phyloP scores from a whole-genome alignment of 129 eudicot species.

The Deinandra increscens region DNA sequence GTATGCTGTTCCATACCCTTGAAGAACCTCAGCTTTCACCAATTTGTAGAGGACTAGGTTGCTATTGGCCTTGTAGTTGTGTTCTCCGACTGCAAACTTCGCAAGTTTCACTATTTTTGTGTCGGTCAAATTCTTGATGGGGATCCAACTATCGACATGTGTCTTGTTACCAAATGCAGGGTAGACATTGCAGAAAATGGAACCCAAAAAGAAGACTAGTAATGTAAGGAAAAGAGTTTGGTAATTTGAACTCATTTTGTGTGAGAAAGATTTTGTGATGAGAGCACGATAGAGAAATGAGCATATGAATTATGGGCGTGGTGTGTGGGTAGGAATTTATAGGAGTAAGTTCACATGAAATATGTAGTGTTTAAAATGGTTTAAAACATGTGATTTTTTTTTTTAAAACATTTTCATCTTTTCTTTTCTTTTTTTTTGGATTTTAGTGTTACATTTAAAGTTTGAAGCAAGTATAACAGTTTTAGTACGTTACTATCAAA shows the following conservation, averaged over 20 bases:
- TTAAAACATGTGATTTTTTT: not conserved
- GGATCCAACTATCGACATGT: not conserved
- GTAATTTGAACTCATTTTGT: conserved; percentile 16
- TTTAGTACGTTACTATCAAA: not conserved
- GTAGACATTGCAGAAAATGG: conserved; percentile 4
- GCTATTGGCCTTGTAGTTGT: conserved; percentile 8
- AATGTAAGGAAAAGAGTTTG: conserved; percentile 19
- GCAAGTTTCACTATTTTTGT: not conserved
- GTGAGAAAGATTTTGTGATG: not conserved
- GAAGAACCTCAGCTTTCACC: conserved; percentile 6
- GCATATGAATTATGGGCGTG: not conserved
- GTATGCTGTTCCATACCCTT: conserved; percentile 6
- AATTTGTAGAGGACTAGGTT: conserved; percentile 1
- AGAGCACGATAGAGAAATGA: not conserved
- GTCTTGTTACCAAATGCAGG: conserved; percentile 8
- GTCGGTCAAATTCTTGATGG: conserved; percentile 10
- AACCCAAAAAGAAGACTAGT: not conserved
- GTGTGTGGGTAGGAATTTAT: not conserved
- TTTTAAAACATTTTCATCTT: too few relatives aligned
- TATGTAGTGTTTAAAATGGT: not conserved
- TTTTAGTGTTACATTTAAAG: not conserved
- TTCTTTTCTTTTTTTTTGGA: not conserved
- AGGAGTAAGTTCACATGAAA: conserved; percentile 16
- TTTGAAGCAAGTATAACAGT: not conserved
- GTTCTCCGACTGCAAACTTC: conserved; percentile 14